Evolutionary conservation across 352 stramenopile species (phyloP).

Genomic region (Saprolegnia diclina): DNA sequence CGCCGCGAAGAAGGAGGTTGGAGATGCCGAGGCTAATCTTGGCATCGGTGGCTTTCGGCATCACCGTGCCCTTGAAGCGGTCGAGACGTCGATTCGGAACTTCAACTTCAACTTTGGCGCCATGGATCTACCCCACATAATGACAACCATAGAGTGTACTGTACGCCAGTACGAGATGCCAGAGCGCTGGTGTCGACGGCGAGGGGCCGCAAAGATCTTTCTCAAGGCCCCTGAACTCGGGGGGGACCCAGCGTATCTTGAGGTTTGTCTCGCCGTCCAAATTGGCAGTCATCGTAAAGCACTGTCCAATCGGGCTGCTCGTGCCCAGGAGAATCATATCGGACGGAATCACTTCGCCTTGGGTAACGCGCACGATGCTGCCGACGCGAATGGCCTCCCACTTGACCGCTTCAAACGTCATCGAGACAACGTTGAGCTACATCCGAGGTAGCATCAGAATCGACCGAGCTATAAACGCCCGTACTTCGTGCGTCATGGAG

Average conservation of each 20-base stretch:
- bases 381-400: constrained; percentile 67
- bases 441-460: background rate
- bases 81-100: constrained; percentile 59
- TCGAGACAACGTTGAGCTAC: constrained; percentile 18
- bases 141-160: background rate
- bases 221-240: constrained; percentile 29
- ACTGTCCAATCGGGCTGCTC: constrained; percentile 50
- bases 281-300: constrained; percentile 82
- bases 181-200: background rate
- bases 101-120: constrained; percentile 37
- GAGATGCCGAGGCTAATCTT: constrained; percentile 49
- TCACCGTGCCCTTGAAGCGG: constrained; percentile 72
- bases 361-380: constrained; percentile 62
- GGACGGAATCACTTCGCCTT: constrained; percentile 66
- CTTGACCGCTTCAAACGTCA: constrained; percentile 29
- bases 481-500: constrained; percentile 26
- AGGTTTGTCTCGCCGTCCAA: constrained; percentile 86
- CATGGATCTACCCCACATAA: background rate
- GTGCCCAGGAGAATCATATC: constrained; percentile 64
- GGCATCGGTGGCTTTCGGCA: constrained; percentile 19
- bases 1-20: constrained; percentile 67
- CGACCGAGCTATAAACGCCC: background rate
- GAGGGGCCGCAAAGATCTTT: background rate
- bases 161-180: background rate
- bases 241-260: constrained; percentile 64